phyloP scores from a whole-genome alignment of 2,329 filamentous ascomycete species.

The Colletotrichum sp. region DNA sequence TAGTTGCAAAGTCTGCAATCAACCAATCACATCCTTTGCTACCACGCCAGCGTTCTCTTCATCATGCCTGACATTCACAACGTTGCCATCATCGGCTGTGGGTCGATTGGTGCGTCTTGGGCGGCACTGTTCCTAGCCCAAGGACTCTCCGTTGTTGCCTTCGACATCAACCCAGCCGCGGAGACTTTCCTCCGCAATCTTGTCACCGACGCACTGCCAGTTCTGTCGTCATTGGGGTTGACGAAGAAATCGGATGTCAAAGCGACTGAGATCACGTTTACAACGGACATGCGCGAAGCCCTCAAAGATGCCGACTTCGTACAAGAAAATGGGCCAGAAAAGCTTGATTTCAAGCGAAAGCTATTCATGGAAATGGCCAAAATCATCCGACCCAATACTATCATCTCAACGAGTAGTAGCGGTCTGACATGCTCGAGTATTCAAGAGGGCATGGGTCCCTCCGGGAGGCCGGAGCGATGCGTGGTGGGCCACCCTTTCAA shows the following conservation, averaged over 20 bases:
- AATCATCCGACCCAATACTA: conserved; percentile 30
- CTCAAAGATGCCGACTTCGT: conserved; percentile 34
- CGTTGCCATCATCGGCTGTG: conserved; percentile 35
- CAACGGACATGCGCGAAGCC: conserved; percentile 1
- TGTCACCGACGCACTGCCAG: conserved; percentile 7
- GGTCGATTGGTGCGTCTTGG: conserved; percentile 43
- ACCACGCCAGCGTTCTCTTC: background rate
- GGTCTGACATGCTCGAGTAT: conserved; percentile 39
- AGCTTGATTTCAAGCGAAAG: conserved; percentile 40
- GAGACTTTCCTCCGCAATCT: conserved; percentile 30
- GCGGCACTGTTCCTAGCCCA: conserved; percentile 37
- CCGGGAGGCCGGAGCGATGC: conserved; percentile 33
- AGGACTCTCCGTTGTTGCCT: conserved; percentile 39
- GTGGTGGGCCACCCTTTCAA: conserved; percentile 54
- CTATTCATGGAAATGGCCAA: conserved; percentile 39
- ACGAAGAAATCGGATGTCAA: background rate
- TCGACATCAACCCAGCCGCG: conserved; percentile 42
- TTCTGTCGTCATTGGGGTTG: conserved; percentile 2
- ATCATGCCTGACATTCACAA: conserved; percentile 22
- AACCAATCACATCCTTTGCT: background rate
- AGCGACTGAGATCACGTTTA: background rate
- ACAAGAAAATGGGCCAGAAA: conserved; percentile 45
- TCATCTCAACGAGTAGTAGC: conserved; percentile 38
- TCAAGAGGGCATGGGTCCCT: conserved; percentile 10
- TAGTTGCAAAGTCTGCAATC: background rate